Conservation (phyloP, 306 rosid species). For the Fragaria iinumae region DNA sequence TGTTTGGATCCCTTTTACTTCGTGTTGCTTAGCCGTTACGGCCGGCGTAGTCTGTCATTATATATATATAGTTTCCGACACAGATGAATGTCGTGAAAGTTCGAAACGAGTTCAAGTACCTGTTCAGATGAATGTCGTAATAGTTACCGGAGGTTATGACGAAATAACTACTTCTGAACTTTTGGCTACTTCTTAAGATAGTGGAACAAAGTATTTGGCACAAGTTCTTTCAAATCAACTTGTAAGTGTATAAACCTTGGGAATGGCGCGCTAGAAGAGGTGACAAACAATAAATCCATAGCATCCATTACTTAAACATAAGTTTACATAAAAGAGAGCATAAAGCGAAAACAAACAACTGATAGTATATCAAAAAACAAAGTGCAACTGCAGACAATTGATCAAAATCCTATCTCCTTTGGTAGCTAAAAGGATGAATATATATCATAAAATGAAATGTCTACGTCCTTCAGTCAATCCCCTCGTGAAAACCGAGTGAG, state of each 20-base stretch:
- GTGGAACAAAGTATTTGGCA: no score
- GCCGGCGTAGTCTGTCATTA: no score
- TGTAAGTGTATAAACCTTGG: no score
- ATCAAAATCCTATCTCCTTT: slow-evolving; percentile 41
- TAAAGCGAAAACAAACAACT: slow-evolving; percentile 6
- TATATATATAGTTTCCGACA: no score
- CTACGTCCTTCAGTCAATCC: slow-evolving; percentile 33
- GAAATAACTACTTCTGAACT: no score
- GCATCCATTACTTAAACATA: slow-evolving; percentile 37
- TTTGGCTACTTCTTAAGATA: no score
- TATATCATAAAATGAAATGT: slow-evolving; percentile 26
- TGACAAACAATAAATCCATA: slow-evolving; percentile 16
- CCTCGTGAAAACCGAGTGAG: slow-evolving; percentile 29
- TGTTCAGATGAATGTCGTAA: no score
- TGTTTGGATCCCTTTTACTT: no score
- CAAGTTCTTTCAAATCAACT: no score
- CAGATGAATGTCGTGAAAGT: no score
- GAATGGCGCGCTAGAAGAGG: not conserved
- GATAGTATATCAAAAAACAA: not conserved
- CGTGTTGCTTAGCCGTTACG: no score
- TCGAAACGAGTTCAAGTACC: no score
- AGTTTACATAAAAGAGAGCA: slow-evolving; percentile 32
- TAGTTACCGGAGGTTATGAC: not conserved
- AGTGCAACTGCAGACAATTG: slow-evolving; percentile 22
- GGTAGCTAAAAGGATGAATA: slow-evolving; percentile 36